A percentile compares a stretch with the other conserved stretches of the same genome.
phyloP scores from a whole-genome alignment of 2,329 filamentous ascomycete species.

The Ascochyta rabiei region DNA sequence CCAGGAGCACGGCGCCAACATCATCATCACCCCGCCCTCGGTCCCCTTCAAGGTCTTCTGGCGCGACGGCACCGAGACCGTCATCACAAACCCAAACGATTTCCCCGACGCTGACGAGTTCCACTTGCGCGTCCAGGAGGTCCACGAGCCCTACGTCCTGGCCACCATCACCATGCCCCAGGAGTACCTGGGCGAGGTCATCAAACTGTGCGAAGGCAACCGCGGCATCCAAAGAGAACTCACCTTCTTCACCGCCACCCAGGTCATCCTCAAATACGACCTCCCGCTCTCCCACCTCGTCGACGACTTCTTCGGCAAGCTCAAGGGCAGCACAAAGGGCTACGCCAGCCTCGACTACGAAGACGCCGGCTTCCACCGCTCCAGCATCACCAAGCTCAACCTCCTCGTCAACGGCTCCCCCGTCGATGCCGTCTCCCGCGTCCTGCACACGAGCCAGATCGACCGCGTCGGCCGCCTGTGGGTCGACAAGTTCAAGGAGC shows the following conservation, averaged over 20 bases:
- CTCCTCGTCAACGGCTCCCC: conserved; percentile 91
- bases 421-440: conserved; percentile 91
- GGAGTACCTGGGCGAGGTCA: conserved; percentile 91
- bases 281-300: conserved; percentile 88
- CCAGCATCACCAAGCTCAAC: conserved; percentile 85
- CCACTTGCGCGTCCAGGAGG: conserved; percentile 60
- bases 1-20: conserved; percentile 90
- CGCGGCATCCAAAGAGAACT: conserved; percentile 86
- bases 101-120: conserved; percentile 78
- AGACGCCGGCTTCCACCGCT: conserved; percentile 84
- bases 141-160: conserved; percentile 76
- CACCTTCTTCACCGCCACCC: conserved; percentile 87
- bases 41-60: conserved; percentile 89
- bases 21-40: conserved; percentile 95
- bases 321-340: conserved; percentile 92
- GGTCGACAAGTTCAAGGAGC: conserved; percentile 96
- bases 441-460: conserved; percentile 82
- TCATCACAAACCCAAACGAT: conserved; percentile 84
- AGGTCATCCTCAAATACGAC: conserved; percentile 94
- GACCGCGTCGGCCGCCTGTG: conserved; percentile 82
- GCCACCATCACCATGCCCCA: conserved; percentile 90
- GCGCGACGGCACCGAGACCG: conserved; percentile 74
- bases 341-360: conserved; percentile 98
- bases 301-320: conserved; percentile 95
- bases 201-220: conserved; percentile 90